Evolutionary conservation across 1,139 yeast species (phyloP).

Genomic region (Pichia sp.): DNA sequence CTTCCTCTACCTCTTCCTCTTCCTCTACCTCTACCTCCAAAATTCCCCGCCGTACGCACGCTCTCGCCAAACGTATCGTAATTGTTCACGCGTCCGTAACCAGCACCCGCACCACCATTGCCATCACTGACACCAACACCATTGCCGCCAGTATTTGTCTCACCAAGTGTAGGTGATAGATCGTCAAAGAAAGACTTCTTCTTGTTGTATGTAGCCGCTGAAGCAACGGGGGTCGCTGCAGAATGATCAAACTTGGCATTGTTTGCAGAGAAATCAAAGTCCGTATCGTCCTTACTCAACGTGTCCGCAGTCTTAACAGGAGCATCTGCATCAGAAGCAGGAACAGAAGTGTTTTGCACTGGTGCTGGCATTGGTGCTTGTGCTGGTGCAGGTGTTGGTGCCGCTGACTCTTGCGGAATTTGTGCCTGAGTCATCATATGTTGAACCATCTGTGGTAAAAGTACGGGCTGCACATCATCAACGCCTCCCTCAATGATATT

Average conservation of each 20-base stretch:
- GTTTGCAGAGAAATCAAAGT: slow-evolving; percentile 60
- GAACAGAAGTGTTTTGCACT: background rate
- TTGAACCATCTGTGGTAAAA: slow-evolving; percentile 13
- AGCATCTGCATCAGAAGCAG: background rate
- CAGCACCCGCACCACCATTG: slow-evolving; percentile 26
- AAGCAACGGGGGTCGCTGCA: slow-evolving; percentile 6
- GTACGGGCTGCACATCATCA: slow-evolving; percentile 42
- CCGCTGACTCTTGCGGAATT: background rate
- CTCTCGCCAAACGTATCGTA: slow-evolving; percentile 66
- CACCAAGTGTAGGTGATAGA: slow-evolving; percentile 71
- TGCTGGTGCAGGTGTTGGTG: background rate
- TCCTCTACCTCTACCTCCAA: slow-evolving; percentile 21
- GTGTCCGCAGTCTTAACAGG: background rate
- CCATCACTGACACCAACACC: slow-evolving; percentile 22
- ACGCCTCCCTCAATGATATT: slow-evolving; percentile 68
- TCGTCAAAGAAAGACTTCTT: slow-evolving; percentile 76
- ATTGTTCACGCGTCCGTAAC: too few species aligned
- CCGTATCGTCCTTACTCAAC: slow-evolving; percentile 27
- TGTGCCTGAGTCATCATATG: background rate
- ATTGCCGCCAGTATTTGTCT: slow-evolving; percentile 30
- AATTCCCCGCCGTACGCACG: slow-evolving; percentile 22
- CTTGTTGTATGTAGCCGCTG: slow-evolving; percentile 44
- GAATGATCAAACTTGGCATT: slow-evolving; percentile 53
- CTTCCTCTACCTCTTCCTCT: slow-evolving; percentile 17
- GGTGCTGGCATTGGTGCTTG: background rate